These are phyloP conservation scores for Kwoniella shivajii DNA, from an alignment of 1,284 basidiomycete genomes.

Conservation along the genomic window DNA sequence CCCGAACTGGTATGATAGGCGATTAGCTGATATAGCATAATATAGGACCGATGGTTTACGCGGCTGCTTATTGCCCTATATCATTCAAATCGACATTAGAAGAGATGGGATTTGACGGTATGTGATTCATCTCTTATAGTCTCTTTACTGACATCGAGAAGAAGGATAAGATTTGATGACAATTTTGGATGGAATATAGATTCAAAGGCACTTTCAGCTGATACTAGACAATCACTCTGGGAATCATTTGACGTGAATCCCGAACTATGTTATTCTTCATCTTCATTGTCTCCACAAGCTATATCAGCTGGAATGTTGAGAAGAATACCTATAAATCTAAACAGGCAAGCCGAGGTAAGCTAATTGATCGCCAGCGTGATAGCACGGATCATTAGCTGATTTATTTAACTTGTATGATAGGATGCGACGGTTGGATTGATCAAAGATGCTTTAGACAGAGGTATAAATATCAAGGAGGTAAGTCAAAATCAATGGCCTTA, in stretches of 20 bases:
- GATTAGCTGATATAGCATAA: not conserved
- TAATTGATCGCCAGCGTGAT: not conserved
- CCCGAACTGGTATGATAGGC: not conserved
- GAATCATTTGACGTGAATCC: constrained; percentile 38
- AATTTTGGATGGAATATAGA: constrained; percentile 53
- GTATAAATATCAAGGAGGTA: constrained; percentile 81
- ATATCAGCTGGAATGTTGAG: constrained; percentile 92
- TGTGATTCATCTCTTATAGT: too few relatives aligned
- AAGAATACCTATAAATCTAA: constrained; percentile 81
- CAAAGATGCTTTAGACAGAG: constrained; percentile 73
- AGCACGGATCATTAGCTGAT: not conserved
- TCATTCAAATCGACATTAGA: constrained; percentile 75
- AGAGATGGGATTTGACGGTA: constrained; percentile 80
- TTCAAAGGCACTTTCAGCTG: constrained; percentile 84
- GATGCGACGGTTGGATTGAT: constrained; percentile 89
- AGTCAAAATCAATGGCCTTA: constrained; percentile 16
- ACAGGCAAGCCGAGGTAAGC: constrained; percentile 75
- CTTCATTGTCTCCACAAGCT: constrained; percentile 67
- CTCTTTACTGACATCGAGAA: too few relatives aligned
- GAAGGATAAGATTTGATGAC: too few relatives aligned
- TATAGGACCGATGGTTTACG: constrained; percentile 83
- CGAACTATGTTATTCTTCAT: constrained; percentile 57
- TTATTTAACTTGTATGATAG: constrained; percentile 18
- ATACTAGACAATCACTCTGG: constrained; percentile 61
- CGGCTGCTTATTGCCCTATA: constrained; percentile 86